Percentiles rank a stretch among this genome's conserved stretches.
These are phyloP conservation scores for Leccinum broughii DNA, from an alignment of 768 basidiomycete species.

Conservation along the genomic window DNA sequence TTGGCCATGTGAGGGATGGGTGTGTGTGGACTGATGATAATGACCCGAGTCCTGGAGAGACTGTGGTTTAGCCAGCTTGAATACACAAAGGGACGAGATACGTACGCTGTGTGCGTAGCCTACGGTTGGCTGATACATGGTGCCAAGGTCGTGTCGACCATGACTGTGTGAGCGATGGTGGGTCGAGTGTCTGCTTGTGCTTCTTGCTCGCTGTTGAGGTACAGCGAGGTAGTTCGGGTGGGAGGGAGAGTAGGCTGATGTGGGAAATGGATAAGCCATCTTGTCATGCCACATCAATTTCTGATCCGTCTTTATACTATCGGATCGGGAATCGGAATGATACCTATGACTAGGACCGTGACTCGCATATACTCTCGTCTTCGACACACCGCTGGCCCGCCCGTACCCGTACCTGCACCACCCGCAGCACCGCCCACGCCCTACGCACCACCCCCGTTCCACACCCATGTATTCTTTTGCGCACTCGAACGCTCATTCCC, in stretches of 20 bases:
- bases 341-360: background rate
- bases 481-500: constrained; percentile 76
- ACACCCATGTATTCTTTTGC: constrained; percentile 76
- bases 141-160: background rate
- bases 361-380: constrained; percentile 19
- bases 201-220: constrained; percentile 7
- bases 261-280: constrained; percentile 29
- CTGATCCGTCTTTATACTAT: background rate
- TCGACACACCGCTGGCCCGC: constrained; percentile 14
- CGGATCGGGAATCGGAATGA: constrained; percentile 21
- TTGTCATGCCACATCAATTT: background rate
- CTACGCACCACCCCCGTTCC: constrained; percentile 73
- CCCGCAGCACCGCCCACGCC: constrained; percentile 22
- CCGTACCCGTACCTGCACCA: constrained; percentile 17
- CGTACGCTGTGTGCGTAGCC: constrained; percentile 20
- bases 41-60: background rate
- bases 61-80: background rate
- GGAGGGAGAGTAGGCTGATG: constrained; percentile 1
- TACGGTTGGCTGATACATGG: constrained; percentile 1
- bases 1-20: background rate
- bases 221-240: constrained; percentile 10
- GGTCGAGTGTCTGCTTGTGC: constrained; percentile 15
- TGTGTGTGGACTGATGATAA: constrained; percentile 3
- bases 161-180: constrained; percentile 16
- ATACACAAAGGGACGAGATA: background rate